Evolutionary conservation across 2,329 filamentous ascomycete species (phyloP).

Genomic region (Aspergillus sp.): DNA sequence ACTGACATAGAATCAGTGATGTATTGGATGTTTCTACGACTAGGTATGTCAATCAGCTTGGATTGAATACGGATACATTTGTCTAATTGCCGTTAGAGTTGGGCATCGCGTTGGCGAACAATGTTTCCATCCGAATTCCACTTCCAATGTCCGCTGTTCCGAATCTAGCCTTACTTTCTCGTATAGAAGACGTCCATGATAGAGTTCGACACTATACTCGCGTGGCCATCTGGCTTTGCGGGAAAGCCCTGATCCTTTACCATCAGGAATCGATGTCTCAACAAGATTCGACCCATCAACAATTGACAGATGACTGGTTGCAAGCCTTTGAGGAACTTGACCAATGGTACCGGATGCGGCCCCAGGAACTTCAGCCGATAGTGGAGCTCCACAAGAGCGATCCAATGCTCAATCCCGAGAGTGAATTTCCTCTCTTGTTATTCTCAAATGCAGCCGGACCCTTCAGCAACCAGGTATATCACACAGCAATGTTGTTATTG

Average conservation of each 20-base stretch:
- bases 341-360: constrained; percentile 27
- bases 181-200: constrained; percentile 16
- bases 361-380: constrained; percentile 27
- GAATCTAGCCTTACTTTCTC: constrained; percentile 3
- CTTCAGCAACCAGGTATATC: constrained; percentile 55
- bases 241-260: constrained; percentile 19
- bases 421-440: constrained; percentile 38
- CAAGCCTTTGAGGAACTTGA: constrained; percentile 23
- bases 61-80: background rate
- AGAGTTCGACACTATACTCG: constrained; percentile 20
- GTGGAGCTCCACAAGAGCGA: constrained; percentile 35
- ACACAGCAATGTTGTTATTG: constrained; percentile 54
- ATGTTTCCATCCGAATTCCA: constrained; percentile 14
- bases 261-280: constrained; percentile 12
- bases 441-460: constrained; percentile 46
- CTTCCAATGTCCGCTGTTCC: constrained; percentile 17
- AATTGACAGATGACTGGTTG: constrained; percentile 19
- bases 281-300: constrained; percentile 7
- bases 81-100: constrained; percentile 16
- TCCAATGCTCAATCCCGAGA: constrained; percentile 10
- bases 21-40: constrained; percentile 27
- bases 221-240: constrained; percentile 25
- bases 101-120: constrained; percentile 22
- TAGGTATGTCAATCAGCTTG: constrained; percentile 19
- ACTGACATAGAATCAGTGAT: constrained; percentile 21